Base-by-base conservation (phyloP, 176 grass and related monocot species). In the Rhipidocladum racemiflorum region DNA sequence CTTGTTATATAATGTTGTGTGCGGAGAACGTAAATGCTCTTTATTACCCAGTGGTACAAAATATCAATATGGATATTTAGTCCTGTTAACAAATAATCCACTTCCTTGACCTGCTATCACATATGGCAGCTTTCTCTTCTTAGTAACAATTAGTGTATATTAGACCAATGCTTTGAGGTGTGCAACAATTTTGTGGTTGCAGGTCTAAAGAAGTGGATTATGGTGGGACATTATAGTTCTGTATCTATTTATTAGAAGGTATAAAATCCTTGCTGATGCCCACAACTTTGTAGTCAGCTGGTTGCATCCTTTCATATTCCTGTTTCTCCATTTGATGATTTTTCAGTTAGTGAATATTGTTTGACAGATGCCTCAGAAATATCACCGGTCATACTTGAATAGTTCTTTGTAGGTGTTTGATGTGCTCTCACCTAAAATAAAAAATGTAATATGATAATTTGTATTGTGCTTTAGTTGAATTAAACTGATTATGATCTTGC, bases 141-240 rank as follows among this genome's bases (percentile, higher is more conserved):
- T 82, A 36, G 61, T 44, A 61, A 36, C 17, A 71, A 72, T 17
- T 70, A 56, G 32, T 38, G 9, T 55, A 70, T 36, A n/a, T n/a
- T n/a, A 15, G 2, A 67, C 49, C 45, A 48, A 63, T 18, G 11
- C 65, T 83, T 68, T 83, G 74, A 62, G 67, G 51, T 11, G 16
- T 72, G 60, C 53, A 49, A 49, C 21, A 68, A 59, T 69, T 67
- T 87, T 87, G 45, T 79, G 69, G 60, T 77, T 79, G 39, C 72
- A 77, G 54, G 42, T 87, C 30, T 43, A 72, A 87, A 76, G 53
- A 56, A 82, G 32, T 82, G 79, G 40, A 70, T 70, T 87, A 76
- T 76, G 21, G 5, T 72, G 68, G 57, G 66, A 28, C 28, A 69
- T 28, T 53, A 21, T 49, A 57, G n/a, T 76, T 73, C 56, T 65